Evolutionary conservation across 2,329 filamentous ascomycete species (phyloP), one percentile per base, ranked within the genome.

Genomic region (Talaromyces sp.): DNA sequence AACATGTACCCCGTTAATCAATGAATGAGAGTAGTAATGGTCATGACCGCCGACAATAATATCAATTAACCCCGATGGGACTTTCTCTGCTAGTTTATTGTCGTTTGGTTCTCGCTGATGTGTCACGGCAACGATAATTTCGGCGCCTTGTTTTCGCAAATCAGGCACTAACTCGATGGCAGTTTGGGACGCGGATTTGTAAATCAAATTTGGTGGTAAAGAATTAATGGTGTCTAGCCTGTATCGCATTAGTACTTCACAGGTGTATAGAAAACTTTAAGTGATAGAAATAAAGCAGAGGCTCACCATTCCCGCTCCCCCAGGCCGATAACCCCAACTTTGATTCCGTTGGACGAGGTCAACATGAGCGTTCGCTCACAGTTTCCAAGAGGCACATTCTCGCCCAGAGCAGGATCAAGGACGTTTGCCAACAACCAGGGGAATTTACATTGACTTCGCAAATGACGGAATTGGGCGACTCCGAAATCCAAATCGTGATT

Each of bases 401-500:
- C 83, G 41, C 92, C 92, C 11, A 96, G 80, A 0, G 87, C 90
- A 1, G 90, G 90, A 74, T 97, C 92, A 27, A 94, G 80, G 9
- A 96, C 88, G 72, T 96, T 96, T 65, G 91, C 91, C 17, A 95
- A 82, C 1, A 96, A 83, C 92, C 92, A 96, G 3, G 92, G 92
- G 67, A 96, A 96, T 24, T 82, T 83, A 77, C 91, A 95, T 70
- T 91, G 87, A 35, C 80, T 79, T 4, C 87, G 81, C 54, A 96
- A 79, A 68, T 91, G 81, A 59, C 85, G 81, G 71, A 92, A 92
- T 72, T 96, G 91, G 59, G 83, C 81, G 46, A 95, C 88, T 12
- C 92, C 92, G 74, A 96, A 96, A 77, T 96, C 92, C 58, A 96
- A 85, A 71, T 96, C 92, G 73, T 96, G 92, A 71, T 96, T 96